Percentiles rank a stretch among this genome's conserved stretches.
Conservation (phyloP, 768 basidiomycete genomes). For the Inosperma sp. region DNA sequence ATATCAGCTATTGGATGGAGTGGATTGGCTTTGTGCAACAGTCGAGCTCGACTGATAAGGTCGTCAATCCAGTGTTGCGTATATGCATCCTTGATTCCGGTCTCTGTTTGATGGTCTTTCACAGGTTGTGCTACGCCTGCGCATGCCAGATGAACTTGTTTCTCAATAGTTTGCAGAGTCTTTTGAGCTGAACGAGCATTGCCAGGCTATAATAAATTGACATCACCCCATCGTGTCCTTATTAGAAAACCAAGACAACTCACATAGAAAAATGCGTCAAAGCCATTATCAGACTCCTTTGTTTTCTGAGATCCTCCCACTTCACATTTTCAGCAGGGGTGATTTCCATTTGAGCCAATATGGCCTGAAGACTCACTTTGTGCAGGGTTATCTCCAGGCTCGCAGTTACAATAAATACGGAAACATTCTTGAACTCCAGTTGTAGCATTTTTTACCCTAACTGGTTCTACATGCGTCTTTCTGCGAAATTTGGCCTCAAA, state of each 20-base stretch:
- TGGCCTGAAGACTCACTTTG: conserved; percentile 36
- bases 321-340: conserved; percentile 36
- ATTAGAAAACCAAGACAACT: not conserved
- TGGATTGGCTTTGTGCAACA: conserved; percentile 17
- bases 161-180: conserved; percentile 19
- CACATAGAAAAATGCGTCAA: conserved; percentile 30
- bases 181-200: conserved; percentile 13
- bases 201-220: conserved; percentile 17
- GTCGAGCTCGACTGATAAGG: conserved; percentile 18
- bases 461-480: conserved; percentile 28
- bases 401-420: conserved; percentile 25
- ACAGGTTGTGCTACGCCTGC: conserved; percentile 24
- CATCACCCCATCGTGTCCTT: too few species aligned
- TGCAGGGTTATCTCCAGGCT: conserved; percentile 36
- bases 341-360: conserved; percentile 37
- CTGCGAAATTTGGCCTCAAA: too few species aligned
- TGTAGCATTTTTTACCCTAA: conserved; percentile 28
- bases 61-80: conserved; percentile 34
- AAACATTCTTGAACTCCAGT: conserved; percentile 21
- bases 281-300: conserved; percentile 31
- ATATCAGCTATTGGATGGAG: conserved; percentile 12
- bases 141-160: conserved; percentile 27
- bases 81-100: conserved; percentile 35
- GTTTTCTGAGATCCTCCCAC: conserved; percentile 31
- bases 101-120: conserved; percentile 22